These are phyloP conservation scores for Saitozyma sp. DNA, from an alignment of 768 basidiomycete genomes.

Conservation along the genomic window DNA sequence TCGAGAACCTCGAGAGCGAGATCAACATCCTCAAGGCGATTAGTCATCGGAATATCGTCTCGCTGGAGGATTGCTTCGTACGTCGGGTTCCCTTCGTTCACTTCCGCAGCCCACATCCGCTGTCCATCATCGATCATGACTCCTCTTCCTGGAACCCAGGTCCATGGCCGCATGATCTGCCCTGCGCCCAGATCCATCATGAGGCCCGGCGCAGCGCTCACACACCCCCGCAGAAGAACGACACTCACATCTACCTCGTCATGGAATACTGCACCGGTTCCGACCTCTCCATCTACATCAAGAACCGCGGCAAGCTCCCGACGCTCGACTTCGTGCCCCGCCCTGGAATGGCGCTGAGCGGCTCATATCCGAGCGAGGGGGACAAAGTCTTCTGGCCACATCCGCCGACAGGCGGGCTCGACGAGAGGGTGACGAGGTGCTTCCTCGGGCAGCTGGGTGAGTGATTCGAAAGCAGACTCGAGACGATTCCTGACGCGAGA, in stretches of 20 bases:
- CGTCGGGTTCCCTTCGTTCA: slow-evolving; percentile 26
- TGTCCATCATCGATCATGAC: too few relatives aligned
- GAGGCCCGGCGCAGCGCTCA: neutral
- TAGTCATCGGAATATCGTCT: slow-evolving; percentile 89
- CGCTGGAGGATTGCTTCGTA: slow-evolving; percentile 88
- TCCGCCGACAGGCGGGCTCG: slow-evolving; percentile 83
- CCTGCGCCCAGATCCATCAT: too few relatives aligned
- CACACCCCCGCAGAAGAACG: slow-evolving; percentile 54
- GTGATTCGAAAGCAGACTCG: slow-evolving; percentile 39
- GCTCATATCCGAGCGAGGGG: slow-evolving; percentile 5
- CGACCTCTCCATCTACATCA: slow-evolving; percentile 94
- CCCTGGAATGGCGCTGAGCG: slow-evolving; percentile 58
- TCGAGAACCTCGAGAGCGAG: slow-evolving; percentile 97
- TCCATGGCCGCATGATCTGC: too few relatives aligned
- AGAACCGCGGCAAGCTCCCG: slow-evolving; percentile 91
- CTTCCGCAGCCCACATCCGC: neutral
- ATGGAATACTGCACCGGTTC: slow-evolving; percentile 98
- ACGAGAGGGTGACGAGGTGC: slow-evolving; percentile 84
- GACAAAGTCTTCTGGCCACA: slow-evolving; percentile 80
- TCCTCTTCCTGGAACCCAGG: too few relatives aligned
- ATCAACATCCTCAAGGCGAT: slow-evolving; percentile 94
- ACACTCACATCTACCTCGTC: slow-evolving; percentile 72
- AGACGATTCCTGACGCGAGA: slow-evolving; percentile 4
- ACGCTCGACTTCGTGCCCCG: slow-evolving; percentile 74
- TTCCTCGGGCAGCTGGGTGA: slow-evolving; percentile 86